Evolutionary conservation across 106 monocot species (phyloP).

Genomic region (Ottelia alismoides): DNA sequence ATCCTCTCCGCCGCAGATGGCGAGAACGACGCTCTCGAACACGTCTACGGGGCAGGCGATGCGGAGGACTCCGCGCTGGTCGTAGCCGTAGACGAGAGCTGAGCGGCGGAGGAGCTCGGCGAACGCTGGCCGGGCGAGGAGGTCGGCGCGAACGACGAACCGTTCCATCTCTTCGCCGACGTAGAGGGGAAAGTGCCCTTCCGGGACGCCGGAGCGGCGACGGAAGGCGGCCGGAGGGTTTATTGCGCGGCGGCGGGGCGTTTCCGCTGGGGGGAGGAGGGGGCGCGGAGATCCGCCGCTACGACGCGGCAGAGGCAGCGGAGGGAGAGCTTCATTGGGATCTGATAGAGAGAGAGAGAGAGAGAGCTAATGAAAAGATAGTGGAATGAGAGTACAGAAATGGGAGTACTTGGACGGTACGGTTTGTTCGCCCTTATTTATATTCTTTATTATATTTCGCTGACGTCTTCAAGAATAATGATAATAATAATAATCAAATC

Average conservation of each 20-base stretch:
- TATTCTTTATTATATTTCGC: no score
- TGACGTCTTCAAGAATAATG: no score
- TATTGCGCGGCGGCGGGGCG: neutral
- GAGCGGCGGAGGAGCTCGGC: conserved; percentile 35
- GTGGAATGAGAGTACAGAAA: no score
- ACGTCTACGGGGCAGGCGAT: conserved; percentile 44
- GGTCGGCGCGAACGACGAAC: conserved; percentile 41
- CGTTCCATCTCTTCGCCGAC: conserved; percentile 72
- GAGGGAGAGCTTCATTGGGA: conserved; percentile 45
- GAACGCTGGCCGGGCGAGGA: conserved; percentile 34
- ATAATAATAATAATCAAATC: no score
- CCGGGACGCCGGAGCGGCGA: conserved; percentile 9
- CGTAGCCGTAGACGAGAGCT: conserved; percentile 65
- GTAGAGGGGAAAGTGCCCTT: conserved; percentile 58
- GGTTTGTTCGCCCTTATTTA: no score
- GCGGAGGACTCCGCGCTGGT: conserved; percentile 41
- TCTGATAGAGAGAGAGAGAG: no score
- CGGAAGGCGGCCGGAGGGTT: neutral
- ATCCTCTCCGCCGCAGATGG: neutral
- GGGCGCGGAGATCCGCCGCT: conserved; percentile 20
- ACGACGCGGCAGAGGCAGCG: conserved; percentile 33
- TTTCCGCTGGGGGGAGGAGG: neutral
- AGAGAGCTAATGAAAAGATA: no score
- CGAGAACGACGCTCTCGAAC: neutral
- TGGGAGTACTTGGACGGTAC: no score